Evolutionary conservation across 805 yeast species (phyloP), one percentile per base, ranked within the genome.

Genomic region (Yarrowia sp.): DNA sequence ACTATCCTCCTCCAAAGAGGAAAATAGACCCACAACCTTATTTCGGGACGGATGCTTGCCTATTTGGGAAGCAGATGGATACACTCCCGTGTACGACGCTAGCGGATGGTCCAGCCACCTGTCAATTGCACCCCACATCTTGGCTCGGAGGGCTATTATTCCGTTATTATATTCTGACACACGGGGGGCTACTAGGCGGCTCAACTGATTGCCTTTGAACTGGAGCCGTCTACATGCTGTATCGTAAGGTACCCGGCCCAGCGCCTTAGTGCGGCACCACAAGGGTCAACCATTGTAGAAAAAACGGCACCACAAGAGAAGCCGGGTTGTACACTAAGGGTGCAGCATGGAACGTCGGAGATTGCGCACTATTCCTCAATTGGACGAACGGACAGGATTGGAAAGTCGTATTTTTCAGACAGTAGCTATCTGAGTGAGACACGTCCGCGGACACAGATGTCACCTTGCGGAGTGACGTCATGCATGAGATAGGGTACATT

Each of bases 21-120:
- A 15, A 14, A 28, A 45, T 31, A 45, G 53, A 47, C 53, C 53
- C 53, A 47, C 53, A 47, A 47, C 39, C 36, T 47, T 47, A 47
- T 10, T 8, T 17, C 9, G 28, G n/a, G 15, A 17, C 28, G 28
- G 39, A 8, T 6, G 8, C n/a, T 47, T 47, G 53, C 53, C 53
- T 17, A 1, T 15, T 47, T 47, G 38, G 39, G 53, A 32, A 15
- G 22, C 28, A 22, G 13, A 35, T 35, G 13, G 38, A 35, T 9
- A 11, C 10, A 35, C 13, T 9, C 13, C 38, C 38, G 13, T 10
- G 38, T 35, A 11, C 38, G 13, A 35, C 38, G 38, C 38, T 35
- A 35, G 13, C 38, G 10, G 38, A 10, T 10, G 38, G 38, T 35
- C 10, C 38, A 9, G 38, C 38, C 38, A 35, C 13, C 38, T 35